Evolutionary conservation across 1,139 yeast species (phyloP), one percentile per base, ranked within the genome.

Genomic region (Geotrichum fermentans): DNA sequence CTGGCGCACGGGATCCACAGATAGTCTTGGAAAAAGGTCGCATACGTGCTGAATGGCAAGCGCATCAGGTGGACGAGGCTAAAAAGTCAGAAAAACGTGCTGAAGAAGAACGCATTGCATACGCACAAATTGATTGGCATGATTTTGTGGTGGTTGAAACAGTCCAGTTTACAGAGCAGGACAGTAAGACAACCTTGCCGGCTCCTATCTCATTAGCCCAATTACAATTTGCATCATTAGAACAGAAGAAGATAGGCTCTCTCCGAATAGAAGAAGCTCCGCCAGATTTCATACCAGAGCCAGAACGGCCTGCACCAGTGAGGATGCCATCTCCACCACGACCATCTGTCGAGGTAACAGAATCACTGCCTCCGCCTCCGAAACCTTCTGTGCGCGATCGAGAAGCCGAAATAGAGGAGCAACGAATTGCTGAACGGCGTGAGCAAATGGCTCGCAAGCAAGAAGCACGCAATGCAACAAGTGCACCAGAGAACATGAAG

Each of bases 71-170:
- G 36, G 67, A 62, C 16, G 64, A 73, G 55, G 65, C 52, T 7
- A 56, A 57, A 28, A 60, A 65, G 43, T 60, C 62, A 28, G 58
- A 65, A 51, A 62, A 70, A 61, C 58, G 65, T 50, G 58, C 66
- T 48, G 69, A 69, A 52, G 55, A 69, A 46, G 74, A 75, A 46
- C 56, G 62, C 66, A 71, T 79, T 24, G 80, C 78, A 42, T 86
- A 75, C 66, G 90, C 94, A 0, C 78, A 83, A 28, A 82, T 88
- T 22, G 90, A 90, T 65, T 92, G 98, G 98, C 82, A 82, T 53
- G 87, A 85, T 54, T 89, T 89, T 61, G 71, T 74, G 1, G 71
- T 88, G 16, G 84, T 85, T 2, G 89, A 82, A 44, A 79, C 82
- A 1, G 72, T 88, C 11, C 78, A 75, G 47, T 83, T 89, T 58